phyloP scores from a whole-genome alignment of 805 yeast species.

The Metschnikowia lunata region DNA sequence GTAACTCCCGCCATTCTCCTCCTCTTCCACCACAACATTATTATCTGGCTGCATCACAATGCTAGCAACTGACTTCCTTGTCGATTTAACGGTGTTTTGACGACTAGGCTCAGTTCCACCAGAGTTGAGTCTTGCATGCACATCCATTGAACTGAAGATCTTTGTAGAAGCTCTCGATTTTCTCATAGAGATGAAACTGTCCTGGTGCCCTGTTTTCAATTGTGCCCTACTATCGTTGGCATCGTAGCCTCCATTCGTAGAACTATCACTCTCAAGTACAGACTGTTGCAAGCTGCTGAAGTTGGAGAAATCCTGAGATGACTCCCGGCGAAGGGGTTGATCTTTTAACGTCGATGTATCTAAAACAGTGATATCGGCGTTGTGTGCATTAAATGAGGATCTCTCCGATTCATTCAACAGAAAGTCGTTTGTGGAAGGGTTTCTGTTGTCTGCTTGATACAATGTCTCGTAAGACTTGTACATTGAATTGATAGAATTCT shows the following conservation, averaged over 20 bases:
- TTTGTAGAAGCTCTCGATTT: constrained; percentile 27
- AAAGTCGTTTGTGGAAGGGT: not conserved
- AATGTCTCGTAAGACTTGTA: constrained; percentile 24
- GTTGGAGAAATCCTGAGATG: constrained; percentile 3
- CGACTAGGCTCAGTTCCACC: constrained; percentile 5
- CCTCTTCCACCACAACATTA: not conserved
- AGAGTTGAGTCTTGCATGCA: constrained; percentile 8
- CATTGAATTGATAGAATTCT: constrained; percentile 22
- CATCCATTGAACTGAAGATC: constrained; percentile 26
- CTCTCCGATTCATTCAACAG: constrained; percentile 1
- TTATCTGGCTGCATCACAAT: not conserved
- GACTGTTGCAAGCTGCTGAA: not conserved
- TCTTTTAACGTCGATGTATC: constrained; percentile 23
- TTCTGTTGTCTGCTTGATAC: constrained; percentile 5
- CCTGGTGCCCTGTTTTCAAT: constrained; percentile 8
- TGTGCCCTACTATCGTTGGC: constrained; percentile 4
- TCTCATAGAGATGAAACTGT: constrained; percentile 12
- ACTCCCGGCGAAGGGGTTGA: constrained; percentile 3
- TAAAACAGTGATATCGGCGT: constrained; percentile 17
- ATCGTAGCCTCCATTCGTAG: constrained; percentile 1
- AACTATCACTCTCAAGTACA: not conserved
- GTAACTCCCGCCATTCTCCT: too few species aligned
- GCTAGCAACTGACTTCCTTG: not conserved
- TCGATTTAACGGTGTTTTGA: constrained; percentile 3
- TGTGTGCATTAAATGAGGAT: constrained; percentile 9